phyloP scores from a whole-genome alignment of 2,329 filamentous ascomycete species.

The Ophiocordyceps robertsii region DNA sequence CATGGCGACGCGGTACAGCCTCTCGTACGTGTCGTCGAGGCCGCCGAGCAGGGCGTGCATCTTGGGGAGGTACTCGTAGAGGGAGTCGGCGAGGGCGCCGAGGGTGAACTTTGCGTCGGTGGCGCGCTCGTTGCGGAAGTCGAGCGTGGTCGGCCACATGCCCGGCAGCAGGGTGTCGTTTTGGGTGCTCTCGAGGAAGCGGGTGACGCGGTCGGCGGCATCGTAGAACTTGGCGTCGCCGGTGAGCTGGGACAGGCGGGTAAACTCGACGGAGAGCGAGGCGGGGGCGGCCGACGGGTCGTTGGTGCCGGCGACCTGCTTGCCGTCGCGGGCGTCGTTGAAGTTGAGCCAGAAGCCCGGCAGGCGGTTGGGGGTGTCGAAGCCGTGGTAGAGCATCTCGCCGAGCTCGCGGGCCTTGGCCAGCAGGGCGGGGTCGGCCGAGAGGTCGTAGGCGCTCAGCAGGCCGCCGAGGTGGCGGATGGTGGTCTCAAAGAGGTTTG shows the following conservation, averaged over 20 bases:
- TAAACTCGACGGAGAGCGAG: constrained; percentile 65
- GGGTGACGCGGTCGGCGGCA: constrained; percentile 59
- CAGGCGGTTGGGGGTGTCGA: constrained; percentile 40
- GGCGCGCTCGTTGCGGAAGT: constrained; percentile 42
- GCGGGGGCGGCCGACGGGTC: constrained; percentile 36
- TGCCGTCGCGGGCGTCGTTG: constrained; percentile 22
- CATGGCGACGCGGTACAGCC: constrained; percentile 52
- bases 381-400: constrained; percentile 39
- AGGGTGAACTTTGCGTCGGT: constrained; percentile 31
- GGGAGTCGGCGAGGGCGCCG: constrained; percentile 40
- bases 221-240: constrained; percentile 64
- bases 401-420: constrained; percentile 37
- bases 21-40: constrained; percentile 42
- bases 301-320: constrained; percentile 36
- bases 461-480: constrained; percentile 40
- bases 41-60: constrained; percentile 55
- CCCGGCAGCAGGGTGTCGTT: constrained; percentile 58
- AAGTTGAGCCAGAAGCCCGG: constrained; percentile 35
- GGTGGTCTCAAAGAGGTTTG: constrained; percentile 41
- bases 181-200: constrained; percentile 55
- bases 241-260: constrained; percentile 59
- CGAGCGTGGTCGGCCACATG: constrained; percentile 59
- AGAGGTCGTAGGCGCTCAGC: constrained; percentile 36
- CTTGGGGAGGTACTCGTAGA: constrained; percentile 50
- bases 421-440: constrained; percentile 28